Conservation (phyloP, 805 yeast genomes). For the Pichia eremophila region DNA sequence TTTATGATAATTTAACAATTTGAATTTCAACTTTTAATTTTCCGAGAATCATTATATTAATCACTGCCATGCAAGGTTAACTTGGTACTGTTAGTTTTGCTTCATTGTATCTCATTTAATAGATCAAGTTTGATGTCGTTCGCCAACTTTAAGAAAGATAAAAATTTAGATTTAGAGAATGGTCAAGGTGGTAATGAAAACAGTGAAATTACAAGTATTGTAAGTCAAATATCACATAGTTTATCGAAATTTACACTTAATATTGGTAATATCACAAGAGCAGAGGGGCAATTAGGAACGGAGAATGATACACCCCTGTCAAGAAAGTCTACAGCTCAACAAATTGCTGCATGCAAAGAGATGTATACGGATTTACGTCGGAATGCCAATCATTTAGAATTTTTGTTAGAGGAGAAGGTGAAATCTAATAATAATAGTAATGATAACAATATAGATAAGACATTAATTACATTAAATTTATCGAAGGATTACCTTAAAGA, state of each 20-base stretch:
- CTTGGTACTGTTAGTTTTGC: too few relatives aligned
- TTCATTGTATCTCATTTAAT: too few relatives aligned
- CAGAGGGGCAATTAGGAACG: not conserved
- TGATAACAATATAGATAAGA: not conserved
- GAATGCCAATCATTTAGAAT: not conserved
- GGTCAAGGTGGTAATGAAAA: not conserved
- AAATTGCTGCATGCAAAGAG: not conserved
- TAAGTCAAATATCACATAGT: not conserved
- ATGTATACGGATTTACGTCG: not conserved
- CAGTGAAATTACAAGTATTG: not conserved
- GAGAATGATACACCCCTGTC: not conserved
- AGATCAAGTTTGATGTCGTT: not conserved
- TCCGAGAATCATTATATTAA: too few relatives aligned
- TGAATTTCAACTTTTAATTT: too few relatives aligned
- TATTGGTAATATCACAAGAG: not conserved
- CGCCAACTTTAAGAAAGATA: not conserved
- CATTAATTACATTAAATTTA: not conserved
- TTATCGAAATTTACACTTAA: not conserved
- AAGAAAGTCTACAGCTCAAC: not conserved
- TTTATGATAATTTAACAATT: too few relatives aligned
- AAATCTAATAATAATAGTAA: not conserved
- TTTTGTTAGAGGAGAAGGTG: not conserved
- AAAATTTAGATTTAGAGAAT: not conserved
- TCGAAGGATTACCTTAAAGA: slow-evolving; percentile 5
- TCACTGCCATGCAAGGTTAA: too few relatives aligned